phyloP scores from a whole-genome alignment of 108 stramenopile species.

The Cylindrotheca closterium region DNA sequence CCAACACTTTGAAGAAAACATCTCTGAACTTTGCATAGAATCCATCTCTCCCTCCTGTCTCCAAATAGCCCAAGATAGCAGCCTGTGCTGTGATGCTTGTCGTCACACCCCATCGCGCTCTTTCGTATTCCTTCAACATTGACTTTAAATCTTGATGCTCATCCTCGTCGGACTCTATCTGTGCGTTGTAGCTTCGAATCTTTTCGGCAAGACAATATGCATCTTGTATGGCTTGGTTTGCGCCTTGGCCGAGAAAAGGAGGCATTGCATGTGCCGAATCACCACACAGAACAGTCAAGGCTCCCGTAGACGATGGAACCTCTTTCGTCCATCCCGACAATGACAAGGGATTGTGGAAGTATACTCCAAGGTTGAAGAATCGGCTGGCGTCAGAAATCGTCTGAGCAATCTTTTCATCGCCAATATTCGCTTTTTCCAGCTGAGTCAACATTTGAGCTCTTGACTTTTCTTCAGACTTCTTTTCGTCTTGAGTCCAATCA shows the following conservation, averaged over 20 bases:
- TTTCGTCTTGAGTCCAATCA: conserved; percentile 66
- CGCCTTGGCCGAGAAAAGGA: conserved; percentile 96
- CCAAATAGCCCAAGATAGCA: conserved; percentile 75
- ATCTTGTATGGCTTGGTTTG: conserved; percentile 96
- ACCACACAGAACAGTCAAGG: conserved; percentile 61
- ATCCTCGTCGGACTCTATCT: conserved; percentile 13
- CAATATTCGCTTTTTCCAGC: conserved; percentile 33
- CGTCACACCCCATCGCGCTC: conserved; percentile 67
- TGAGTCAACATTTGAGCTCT: conserved; percentile 32
- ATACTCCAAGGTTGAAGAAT: conserved; percentile 80
- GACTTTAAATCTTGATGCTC: conserved; percentile 25
- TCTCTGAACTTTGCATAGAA: conserved; percentile 66
- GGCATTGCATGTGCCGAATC: conserved; percentile 97
- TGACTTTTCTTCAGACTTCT: conserved; percentile 29
- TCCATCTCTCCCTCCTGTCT: conserved; percentile 56
- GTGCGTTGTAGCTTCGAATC: conserved; percentile 26
- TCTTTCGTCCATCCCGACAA: conserved; percentile 64
- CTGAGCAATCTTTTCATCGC: conserved; percentile 33
- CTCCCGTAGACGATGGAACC: conserved; percentile 21
- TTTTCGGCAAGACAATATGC: conserved; percentile 60
- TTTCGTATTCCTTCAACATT: conserved; percentile 64
- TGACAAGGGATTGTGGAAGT: conserved; percentile 83
- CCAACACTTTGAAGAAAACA: conserved; percentile 64
- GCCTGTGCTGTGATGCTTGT: conserved; percentile 75
- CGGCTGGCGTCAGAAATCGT: conserved; percentile 50